Conservation (phyloP, 75 land plant species). For the Cupressus sempervirens region DNA sequence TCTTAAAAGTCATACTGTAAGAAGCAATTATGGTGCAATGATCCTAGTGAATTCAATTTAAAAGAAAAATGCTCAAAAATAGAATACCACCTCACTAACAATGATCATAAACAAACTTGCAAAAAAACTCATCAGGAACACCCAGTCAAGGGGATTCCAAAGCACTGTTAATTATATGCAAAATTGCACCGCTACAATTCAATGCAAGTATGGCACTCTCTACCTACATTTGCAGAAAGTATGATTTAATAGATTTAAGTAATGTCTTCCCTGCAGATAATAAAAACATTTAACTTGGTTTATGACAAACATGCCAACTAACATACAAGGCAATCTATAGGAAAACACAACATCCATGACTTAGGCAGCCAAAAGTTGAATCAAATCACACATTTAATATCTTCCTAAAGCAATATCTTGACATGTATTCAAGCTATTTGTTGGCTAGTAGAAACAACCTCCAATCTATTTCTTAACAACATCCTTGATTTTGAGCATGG, state of each 20-base stretch:
- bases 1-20: too few species aligned
- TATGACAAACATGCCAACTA: neutral
- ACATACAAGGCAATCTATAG: neutral
- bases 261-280: neutral
- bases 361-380: neutral
- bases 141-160: too few species aligned
- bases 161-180: too few species aligned
- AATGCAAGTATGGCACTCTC: constrained; percentile 43
- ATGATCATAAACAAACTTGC: too few species aligned
- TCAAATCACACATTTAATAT: neutral
- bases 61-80: too few species aligned
- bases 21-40: too few species aligned
- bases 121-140: too few species aligned
- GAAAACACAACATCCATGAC: neutral
- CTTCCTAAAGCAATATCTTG: neutral
- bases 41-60: too few species aligned
- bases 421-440: neutral
- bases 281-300: neutral
- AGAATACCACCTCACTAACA: too few species aligned
- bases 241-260: neutral
- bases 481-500: neutral
- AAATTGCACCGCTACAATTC: constrained; percentile 42
- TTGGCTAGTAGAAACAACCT: neutral
- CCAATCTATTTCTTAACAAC: neutral
- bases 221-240: constrained; percentile 19